Conservation (phyloP, 2,329 filamentous ascomycete genomes). For the Grosmannia clavigera region DNA sequence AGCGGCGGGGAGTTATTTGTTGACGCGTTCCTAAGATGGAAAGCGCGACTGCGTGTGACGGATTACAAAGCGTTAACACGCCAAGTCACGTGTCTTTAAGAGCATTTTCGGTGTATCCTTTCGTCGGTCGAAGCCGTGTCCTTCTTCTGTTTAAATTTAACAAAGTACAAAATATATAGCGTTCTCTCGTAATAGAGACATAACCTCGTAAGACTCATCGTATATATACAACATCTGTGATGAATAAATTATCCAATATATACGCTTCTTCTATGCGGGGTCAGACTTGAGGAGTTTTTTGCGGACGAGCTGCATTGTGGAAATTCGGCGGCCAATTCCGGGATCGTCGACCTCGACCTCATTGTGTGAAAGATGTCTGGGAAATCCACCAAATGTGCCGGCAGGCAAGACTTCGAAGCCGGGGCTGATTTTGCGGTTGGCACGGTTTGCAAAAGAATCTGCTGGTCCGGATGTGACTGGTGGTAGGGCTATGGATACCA, state of each 20-base stretch:
- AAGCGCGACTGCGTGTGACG: constrained; percentile 10
- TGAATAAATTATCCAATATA: background rate
- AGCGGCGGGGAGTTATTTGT: constrained; percentile 7
- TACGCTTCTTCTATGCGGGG: background rate
- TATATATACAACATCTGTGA: background rate
- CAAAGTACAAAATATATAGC: no score
- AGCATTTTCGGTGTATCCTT: background rate
- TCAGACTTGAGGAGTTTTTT: constrained; percentile 13
- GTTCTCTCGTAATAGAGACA: no score
- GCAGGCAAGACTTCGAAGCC: constrained; percentile 27
- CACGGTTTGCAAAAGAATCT: constrained; percentile 19
- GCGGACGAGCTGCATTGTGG: background rate
- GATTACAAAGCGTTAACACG: constrained; percentile 10
- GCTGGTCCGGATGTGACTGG: constrained; percentile 21
- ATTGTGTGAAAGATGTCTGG: background rate
- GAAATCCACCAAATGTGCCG: constrained; percentile 20
- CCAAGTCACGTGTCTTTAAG: constrained; percentile 14
- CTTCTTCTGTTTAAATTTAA: background rate
- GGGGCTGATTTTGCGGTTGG: constrained; percentile 23
- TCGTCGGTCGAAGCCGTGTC: background rate
- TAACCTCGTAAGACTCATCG: background rate
- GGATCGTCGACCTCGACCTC: background rate
- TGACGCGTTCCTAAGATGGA: constrained; percentile 11
- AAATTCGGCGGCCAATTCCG: background rate
- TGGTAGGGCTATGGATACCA: constrained; percentile 6